Percentiles rank a stretch among this genome's conserved stretches.
These are phyloP conservation scores for Plasmodium gaboni DNA, from an alignment of 169 alveolate genomes.

Conservation along the genomic window DNA sequence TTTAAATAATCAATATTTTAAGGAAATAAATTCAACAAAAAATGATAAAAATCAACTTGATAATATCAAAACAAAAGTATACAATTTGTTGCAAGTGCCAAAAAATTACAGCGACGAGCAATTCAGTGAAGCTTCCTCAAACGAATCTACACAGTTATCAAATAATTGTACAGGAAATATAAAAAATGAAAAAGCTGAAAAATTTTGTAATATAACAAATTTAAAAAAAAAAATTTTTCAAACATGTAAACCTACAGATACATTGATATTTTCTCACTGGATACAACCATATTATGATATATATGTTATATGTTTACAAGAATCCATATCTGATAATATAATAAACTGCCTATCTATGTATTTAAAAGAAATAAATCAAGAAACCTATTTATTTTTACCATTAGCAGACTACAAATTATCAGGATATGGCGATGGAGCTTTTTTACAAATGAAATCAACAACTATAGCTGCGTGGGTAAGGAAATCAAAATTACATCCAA, in stretches of 20 bases:
- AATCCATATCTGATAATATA: constrained; percentile 85
- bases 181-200: background rate
- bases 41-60: background rate
- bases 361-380: constrained; percentile 79
- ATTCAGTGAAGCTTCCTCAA: background rate
- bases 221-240: constrained; percentile 4
- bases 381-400: constrained; percentile 78
- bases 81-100: background rate
- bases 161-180: background rate
- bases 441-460: constrained; percentile 87
- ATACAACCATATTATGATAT: constrained; percentile 85
- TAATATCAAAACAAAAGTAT: background rate
- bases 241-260: constrained; percentile 52
- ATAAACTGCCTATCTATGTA: constrained; percentile 78
- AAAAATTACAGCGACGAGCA: background rate
- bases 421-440: constrained; percentile 91
- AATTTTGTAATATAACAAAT: background rate
- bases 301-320: constrained; percentile 88
- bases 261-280: constrained; percentile 86
- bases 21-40: background rate
- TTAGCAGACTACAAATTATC: constrained; percentile 85
- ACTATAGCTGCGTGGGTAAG: constrained; percentile 84
- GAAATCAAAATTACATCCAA: constrained; percentile 67
- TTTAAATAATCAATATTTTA: background rate
- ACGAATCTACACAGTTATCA: background rate